A percentile compares a stretch with the other conserved stretches of the same genome.
Evolutionary conservation across 495 filamentous ascomycete species (phyloP).

Genomic region (Xylaria flabelliformis): DNA sequence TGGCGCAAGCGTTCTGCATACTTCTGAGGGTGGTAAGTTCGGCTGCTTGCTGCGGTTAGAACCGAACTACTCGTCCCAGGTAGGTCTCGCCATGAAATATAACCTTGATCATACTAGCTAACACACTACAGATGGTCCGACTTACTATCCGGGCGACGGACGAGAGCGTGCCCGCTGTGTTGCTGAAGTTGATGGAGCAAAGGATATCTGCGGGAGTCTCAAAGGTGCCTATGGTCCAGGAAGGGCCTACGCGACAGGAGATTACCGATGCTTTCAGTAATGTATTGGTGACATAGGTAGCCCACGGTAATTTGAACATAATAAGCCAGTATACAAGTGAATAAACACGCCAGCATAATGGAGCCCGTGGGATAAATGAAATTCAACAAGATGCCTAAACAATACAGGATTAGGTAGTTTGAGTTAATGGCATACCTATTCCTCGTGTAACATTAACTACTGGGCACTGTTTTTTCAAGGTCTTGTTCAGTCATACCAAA

Average conservation of each 20-base stretch:
- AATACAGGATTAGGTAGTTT: no score
- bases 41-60: slow-evolving; percentile 93
- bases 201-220: slow-evolving; percentile 62
- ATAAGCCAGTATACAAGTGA: slow-evolving; percentile 15
- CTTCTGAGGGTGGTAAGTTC: slow-evolving; percentile 82
- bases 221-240: slow-evolving; percentile 43
- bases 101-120: slow-evolving; percentile 29
- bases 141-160: slow-evolving; percentile 95
- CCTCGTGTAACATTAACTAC: background rate
- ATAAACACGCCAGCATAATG: background rate
- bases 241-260: slow-evolving; percentile 47
- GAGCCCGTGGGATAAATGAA: slow-evolving; percentile 1
- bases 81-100: slow-evolving; percentile 46
- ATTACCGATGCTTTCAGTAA: slow-evolving; percentile 57
- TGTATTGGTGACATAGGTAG: slow-evolving; percentile 54
- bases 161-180: slow-evolving; percentile 78
- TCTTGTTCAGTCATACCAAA: background rate
- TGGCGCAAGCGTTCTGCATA: slow-evolving; percentile 88
- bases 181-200: slow-evolving; percentile 88
- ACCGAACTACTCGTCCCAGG: slow-evolving; percentile 90
- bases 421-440: no score
- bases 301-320: slow-evolving; percentile 22
- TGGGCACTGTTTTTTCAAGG: background rate
- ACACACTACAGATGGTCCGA: slow-evolving; percentile 79
- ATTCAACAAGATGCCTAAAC: background rate